Evolutionary conservation across 1,284 basidiomycete genomes (phyloP).

Genomic region (Cryptococcus deneoformans): DNA sequence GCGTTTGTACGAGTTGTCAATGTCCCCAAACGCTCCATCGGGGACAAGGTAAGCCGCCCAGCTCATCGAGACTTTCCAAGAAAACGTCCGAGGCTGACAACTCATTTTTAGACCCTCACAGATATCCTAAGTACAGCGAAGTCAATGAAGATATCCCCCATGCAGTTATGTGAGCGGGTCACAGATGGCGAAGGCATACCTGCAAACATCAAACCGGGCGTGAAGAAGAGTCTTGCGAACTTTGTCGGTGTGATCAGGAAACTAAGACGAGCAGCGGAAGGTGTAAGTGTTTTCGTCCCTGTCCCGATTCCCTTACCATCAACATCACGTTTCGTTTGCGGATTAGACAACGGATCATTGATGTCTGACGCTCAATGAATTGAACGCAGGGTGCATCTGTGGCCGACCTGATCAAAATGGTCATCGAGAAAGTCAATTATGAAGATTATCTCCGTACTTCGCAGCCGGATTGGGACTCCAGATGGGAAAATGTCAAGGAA

Average conservation of each 20-base stretch:
- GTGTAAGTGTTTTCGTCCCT: conserved; percentile 50
- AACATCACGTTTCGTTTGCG: neutral
- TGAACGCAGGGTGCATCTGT: conserved; percentile 59
- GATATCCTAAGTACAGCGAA: conserved; percentile 61
- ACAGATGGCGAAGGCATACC: conserved; percentile 55
- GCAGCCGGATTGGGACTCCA: conserved; percentile 67
- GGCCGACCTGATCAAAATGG: conserved; percentile 61
- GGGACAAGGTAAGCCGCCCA: conserved; percentile 64
- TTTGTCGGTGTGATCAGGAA: conserved; percentile 62
- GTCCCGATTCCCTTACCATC: neutral
- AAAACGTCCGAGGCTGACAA: conserved; percentile 1
- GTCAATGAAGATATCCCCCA: conserved; percentile 56
- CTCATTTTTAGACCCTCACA: conserved; percentile 56
- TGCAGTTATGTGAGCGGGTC: conserved; percentile 64
- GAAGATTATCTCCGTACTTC: conserved; percentile 67
- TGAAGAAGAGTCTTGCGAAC: conserved; percentile 61
- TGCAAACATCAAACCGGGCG: conserved; percentile 63
- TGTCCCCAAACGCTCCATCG: conserved; percentile 69
- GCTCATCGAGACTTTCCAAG: neutral
- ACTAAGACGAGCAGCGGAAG: conserved; percentile 58
- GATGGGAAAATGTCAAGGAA: conserved; percentile 86
- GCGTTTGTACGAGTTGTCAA: conserved; percentile 79
- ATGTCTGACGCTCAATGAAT: neutral
- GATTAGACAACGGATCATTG: neutral
- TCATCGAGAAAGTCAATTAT: conserved; percentile 64